Conservation (phyloP, 1,284 basidiomycete genomes). For the Naganishia cerealis region DNA sequence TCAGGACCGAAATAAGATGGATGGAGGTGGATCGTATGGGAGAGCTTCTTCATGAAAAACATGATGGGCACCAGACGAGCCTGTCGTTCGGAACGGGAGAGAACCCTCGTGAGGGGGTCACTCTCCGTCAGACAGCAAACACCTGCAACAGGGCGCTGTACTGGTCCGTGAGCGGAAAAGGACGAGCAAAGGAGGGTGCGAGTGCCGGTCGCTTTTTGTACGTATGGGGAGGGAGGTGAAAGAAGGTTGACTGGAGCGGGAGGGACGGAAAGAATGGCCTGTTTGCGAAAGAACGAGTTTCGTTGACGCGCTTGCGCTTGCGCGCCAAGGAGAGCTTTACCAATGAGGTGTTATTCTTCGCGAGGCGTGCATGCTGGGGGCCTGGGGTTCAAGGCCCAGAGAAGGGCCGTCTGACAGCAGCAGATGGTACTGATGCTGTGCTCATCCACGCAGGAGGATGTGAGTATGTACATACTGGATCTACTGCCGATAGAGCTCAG, state of each 20-base stretch:
- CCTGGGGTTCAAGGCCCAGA: no score
- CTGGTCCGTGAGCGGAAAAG: neutral
- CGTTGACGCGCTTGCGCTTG: neutral
- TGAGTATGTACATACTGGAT: no score
- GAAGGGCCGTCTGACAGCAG: no score
- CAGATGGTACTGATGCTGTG: no score
- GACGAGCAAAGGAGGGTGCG: neutral
- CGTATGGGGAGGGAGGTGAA: neutral
- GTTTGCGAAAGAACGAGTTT: slow-evolving; percentile 8
- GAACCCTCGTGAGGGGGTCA: slow-evolving; percentile 30
- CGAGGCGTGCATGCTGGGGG: no score
- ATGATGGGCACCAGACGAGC: slow-evolving; percentile 7
- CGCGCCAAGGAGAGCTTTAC: no score
- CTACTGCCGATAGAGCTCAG: no score
- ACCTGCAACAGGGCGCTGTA: slow-evolving; percentile 3
- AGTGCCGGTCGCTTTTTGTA: neutral
- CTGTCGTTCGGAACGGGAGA: slow-evolving; percentile 22
- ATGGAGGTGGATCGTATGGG: slow-evolving; percentile 69
- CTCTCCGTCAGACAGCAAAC: slow-evolving; percentile 27
- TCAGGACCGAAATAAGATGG: slow-evolving; percentile 97
- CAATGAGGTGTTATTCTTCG: no score
- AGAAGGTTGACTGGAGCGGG: neutral
- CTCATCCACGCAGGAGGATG: no score
- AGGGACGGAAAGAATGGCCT: slow-evolving; percentile 1
- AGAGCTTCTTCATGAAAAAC: slow-evolving; percentile 29